A percentile compares a stretch with the other conserved stretches of the same genome.
These are phyloP conservation scores for Hemileccinum rubropunctum DNA, from an alignment of 768 basidiomycete genomes.

Conservation along the genomic window DNA sequence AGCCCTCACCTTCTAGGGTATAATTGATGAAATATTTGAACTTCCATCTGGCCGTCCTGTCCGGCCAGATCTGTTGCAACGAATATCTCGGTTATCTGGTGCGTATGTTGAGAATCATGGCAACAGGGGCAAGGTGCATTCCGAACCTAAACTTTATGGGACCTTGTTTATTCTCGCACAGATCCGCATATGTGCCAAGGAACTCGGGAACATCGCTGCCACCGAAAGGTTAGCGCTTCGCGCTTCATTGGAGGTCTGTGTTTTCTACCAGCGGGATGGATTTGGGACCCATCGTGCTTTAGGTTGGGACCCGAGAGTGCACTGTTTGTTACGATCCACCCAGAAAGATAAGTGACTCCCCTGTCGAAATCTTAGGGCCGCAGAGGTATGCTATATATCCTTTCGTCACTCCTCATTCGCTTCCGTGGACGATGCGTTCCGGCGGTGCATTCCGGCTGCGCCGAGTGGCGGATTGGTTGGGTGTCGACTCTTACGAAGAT, in stretches of 20 bases:
- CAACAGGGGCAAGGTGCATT: constrained; percentile 40
- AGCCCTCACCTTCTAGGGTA: constrained; percentile 13
- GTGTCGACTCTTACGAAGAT: constrained; percentile 33
- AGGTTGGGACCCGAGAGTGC: constrained; percentile 14
- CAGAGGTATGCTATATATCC: constrained; percentile 65
- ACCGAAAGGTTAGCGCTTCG: constrained; percentile 56
- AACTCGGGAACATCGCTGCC: constrained; percentile 34
- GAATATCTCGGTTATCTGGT: constrained; percentile 65
- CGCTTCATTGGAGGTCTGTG: constrained; percentile 50
- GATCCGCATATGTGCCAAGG: constrained; percentile 56
- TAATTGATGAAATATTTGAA: constrained; percentile 34
- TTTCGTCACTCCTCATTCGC: constrained; percentile 48
- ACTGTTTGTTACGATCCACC: constrained; percentile 34
- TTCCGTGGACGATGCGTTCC: constrained; percentile 46
- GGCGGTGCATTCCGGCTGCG: constrained; percentile 56
- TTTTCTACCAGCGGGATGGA: constrained; percentile 7
- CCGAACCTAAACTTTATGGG: background rate
- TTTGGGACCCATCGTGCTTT: background rate
- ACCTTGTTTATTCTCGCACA: constrained; percentile 23
- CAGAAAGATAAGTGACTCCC: constrained; percentile 20
- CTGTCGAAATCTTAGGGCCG: constrained; percentile 30
- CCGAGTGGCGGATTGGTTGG: constrained; percentile 61
- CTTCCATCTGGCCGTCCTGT: constrained; percentile 47
- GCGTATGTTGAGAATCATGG: constrained; percentile 59
- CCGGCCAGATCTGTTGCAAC: constrained; percentile 47